Conservation (phyloP, 441 rosid species). For the Gossypium schwendimanii region DNA sequence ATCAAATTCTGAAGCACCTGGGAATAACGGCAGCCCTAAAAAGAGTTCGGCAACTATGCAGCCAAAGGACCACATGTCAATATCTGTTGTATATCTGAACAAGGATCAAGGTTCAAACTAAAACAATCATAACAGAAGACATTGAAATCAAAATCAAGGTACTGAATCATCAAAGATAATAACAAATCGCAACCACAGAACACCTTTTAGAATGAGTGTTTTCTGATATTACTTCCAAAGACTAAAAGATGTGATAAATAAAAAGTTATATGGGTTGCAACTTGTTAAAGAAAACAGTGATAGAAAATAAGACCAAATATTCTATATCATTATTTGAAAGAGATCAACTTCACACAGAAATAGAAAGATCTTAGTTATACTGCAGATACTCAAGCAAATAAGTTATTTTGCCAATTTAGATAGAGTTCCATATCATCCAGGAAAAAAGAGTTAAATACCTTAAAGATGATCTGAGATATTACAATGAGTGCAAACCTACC, state of each 20-base stretch:
- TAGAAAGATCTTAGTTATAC: background rate
- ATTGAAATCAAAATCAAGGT: constrained; percentile 3
- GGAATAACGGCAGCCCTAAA: constrained; percentile 94
- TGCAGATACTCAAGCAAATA: background rate
- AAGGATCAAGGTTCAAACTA: constrained; percentile 43
- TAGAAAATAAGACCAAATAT: background rate
- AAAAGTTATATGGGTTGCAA: background rate
- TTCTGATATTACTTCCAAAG: background rate
- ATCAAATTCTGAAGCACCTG: constrained; percentile 99
- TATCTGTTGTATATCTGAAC: constrained; percentile 86
- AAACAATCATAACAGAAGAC: background rate
- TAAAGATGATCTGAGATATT: background rate
- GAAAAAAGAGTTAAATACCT: background rate
- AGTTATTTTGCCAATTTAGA: background rate
- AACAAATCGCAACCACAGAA: background rate
- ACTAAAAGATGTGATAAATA: background rate
- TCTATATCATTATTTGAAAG: constrained; percentile 1
- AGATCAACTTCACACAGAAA: background rate
- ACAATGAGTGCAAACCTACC: background rate
- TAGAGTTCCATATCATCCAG: background rate
- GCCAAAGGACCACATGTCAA: constrained; percentile 99
- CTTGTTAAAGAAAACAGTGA: background rate
- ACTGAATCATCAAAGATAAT: background rate
- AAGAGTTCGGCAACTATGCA: constrained; percentile 98
- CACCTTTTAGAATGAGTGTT: background rate